Evolutionary conservation across 768 basidiomycete genomes (phyloP).

Genomic region (Tulasnella sp.): DNA sequence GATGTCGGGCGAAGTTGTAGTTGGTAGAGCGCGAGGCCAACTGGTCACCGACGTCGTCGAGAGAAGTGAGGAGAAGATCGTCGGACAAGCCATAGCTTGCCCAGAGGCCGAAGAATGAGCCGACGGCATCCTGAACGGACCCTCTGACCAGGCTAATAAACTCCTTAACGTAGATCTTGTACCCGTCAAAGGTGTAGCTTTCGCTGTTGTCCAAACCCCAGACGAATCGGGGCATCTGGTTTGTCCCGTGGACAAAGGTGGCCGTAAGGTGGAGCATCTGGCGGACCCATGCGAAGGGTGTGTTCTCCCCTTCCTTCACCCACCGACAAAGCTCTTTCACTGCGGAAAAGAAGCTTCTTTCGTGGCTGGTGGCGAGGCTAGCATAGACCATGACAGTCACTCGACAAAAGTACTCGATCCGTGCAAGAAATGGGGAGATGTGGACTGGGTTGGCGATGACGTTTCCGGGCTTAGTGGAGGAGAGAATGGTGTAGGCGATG

Average conservation of each 20-base stretch:
- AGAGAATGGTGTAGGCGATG: background rate
- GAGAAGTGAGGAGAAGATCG: no score
- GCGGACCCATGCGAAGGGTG: background rate
- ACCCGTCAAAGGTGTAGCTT: background rate
- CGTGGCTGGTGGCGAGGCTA: background rate
- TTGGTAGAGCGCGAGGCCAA: no score
- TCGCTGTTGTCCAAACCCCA: background rate
- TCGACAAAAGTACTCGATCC: background rate
- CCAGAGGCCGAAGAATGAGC: background rate
- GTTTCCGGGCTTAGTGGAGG: background rate
- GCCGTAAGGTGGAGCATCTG: background rate
- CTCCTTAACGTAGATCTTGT: background rate
- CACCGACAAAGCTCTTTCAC: background rate
- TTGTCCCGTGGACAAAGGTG: background rate
- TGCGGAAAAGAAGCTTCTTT: background rate
- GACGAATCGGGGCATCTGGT: background rate
- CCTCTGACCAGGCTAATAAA: background rate
- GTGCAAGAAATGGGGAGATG: background rate
- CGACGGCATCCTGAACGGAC: background rate
- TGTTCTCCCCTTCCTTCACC: background rate
- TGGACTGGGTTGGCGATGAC: background rate
- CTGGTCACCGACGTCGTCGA: no score
- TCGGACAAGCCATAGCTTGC: background rate
- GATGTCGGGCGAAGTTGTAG: no score
- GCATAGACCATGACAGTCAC: background rate